A percentile compares a stretch with the other conserved stretches of the same genome.
These are phyloP conservation scores for Inga leiocalycina DNA, from an alignment of 306 rosid genomes.

Conservation along the genomic window DNA sequence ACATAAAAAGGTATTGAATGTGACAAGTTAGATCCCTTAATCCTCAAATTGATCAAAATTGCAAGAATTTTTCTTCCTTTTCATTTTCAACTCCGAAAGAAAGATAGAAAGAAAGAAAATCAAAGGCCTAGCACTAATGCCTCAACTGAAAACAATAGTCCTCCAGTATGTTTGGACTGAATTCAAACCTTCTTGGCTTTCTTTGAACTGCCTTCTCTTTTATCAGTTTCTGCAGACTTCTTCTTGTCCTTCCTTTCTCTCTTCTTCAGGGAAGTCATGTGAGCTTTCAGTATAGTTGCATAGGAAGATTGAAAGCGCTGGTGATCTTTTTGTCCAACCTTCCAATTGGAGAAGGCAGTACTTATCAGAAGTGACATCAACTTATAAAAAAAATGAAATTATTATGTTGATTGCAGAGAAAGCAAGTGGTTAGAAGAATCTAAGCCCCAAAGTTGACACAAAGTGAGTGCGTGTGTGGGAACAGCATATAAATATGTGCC, in stretches of 20 bases:
- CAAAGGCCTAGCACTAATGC: conserved; percentile 10
- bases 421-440: not conserved
- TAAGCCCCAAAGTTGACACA: conserved; percentile 14
- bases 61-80: conserved; percentile 25
- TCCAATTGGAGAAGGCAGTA: conserved; percentile 33
- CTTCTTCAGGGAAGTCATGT: conserved; percentile 95
- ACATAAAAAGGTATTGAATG: not conserved
- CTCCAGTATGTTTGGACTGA: conserved; percentile 24
- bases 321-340: conserved; percentile 98
- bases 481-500: not conserved
- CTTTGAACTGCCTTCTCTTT: conserved; percentile 54
- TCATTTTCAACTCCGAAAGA: not conserved
- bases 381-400: not conserved
- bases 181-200: conserved; percentile 50
- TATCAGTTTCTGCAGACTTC: conserved; percentile 67
- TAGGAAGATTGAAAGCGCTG: conserved; percentile 96
- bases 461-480: not conserved
- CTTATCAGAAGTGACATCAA: not conserved
- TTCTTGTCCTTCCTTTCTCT: conserved; percentile 98
- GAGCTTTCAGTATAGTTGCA: conserved; percentile 93
- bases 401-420: conserved; percentile 20
- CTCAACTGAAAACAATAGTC: conserved; percentile 25
- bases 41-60: conserved; percentile 28
- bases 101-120: not conserved
- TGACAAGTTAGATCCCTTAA: conserved; percentile 13